Percentiles rank a stretch among this genome's conserved stretches.
phyloP scores from a whole-genome alignment of 202 grass and related monocot species.

The Digitaria exilis region DNA sequence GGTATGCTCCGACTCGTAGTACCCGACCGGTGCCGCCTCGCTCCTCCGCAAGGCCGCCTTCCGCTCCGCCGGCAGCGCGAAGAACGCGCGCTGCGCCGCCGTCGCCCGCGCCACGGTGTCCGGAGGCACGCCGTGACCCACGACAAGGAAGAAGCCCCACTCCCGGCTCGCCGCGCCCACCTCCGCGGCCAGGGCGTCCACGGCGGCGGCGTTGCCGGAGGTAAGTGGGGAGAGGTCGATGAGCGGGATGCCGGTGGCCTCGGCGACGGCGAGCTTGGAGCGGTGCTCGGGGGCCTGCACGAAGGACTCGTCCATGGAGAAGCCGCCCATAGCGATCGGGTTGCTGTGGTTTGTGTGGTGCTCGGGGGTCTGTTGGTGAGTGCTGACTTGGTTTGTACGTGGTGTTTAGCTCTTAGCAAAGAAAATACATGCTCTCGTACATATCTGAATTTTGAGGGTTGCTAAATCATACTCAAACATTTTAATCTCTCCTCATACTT shows the following conservation, averaged over 20 bases:
- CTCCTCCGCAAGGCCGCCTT: conserved; percentile 50
- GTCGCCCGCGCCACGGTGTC: conserved; percentile 40
- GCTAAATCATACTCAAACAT: no score
- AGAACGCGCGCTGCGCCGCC: conserved; percentile 60
- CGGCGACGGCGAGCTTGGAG: conserved; percentile 35
- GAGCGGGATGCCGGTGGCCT: conserved; percentile 65
- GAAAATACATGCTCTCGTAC: no score
- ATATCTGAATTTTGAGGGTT: no score
- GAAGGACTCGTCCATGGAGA: conserved; percentile 65
- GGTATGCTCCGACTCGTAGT: conserved; percentile 78
- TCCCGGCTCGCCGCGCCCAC: conserved; percentile 65
- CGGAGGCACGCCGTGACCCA: conserved; percentile 56
- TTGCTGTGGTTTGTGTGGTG: no score
- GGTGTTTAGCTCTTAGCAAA: no score
- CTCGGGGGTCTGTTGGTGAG: no score
- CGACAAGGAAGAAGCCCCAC: conserved; percentile 88
- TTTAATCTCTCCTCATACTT: no score
- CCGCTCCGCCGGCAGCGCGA: conserved; percentile 46
- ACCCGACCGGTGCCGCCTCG: conserved; percentile 65
- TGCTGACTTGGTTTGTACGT: no score
- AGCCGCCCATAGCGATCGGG: conserved; percentile 41
- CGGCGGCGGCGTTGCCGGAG: not conserved
- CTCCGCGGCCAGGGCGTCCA: conserved; percentile 50
- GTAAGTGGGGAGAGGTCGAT: conserved; percentile 71
- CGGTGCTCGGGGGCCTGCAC: conserved; percentile 83